These are phyloP conservation scores for Aspergillus baeticus DNA, from an alignment of 495 filamentous ascomycete species.

Conservation along the genomic window DNA sequence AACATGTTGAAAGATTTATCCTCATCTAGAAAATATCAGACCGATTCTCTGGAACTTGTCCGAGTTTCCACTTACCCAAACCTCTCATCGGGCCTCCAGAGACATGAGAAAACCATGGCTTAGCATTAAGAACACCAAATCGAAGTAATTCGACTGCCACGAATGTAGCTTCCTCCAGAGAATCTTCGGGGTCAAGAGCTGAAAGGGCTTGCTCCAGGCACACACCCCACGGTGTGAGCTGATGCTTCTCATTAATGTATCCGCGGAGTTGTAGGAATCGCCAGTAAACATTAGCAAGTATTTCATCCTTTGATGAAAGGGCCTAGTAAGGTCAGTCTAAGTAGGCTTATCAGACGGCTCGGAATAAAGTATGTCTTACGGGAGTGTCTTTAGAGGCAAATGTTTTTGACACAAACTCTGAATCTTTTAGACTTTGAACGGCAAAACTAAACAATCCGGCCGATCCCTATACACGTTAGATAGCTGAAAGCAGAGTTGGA, in stretches of 20 bases:
- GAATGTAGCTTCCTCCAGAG: slow-evolving; percentile 64
- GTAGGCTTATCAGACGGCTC: neutral
- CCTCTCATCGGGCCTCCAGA: slow-evolving; percentile 60
- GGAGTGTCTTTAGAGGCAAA: slow-evolving; percentile 41
- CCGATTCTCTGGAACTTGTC: too few species aligned
- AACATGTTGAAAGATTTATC: slow-evolving; percentile 72
- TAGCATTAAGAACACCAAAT: slow-evolving; percentile 71
- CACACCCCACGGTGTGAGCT: slow-evolving; percentile 80
- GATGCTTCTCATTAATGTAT: slow-evolving; percentile 77
- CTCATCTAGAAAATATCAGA: slow-evolving; percentile 37
- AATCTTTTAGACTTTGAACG: slow-evolving; percentile 56
- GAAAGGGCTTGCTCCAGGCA: slow-evolving; percentile 69
- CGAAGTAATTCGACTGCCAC: slow-evolving; percentile 78
- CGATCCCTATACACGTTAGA: slow-evolving; percentile 20
- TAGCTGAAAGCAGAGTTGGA: too few species aligned
- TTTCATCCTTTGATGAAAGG: slow-evolving; percentile 60
- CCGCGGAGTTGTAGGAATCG: slow-evolving; percentile 85
- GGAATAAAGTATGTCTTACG: slow-evolving; percentile 24
- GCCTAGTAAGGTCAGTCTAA: slow-evolving; percentile 22
- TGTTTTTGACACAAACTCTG: slow-evolving; percentile 66
- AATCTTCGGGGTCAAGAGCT: slow-evolving; percentile 52
- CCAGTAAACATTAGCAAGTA: slow-evolving; percentile 77
- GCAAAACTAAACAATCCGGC: slow-evolving; percentile 46
- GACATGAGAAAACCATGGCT: slow-evolving; percentile 54
- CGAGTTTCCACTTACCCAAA: slow-evolving; percentile 41